Conservation (phyloP, 768 basidiomycete genomes). For the Panaeolus papilionaceus region DNA sequence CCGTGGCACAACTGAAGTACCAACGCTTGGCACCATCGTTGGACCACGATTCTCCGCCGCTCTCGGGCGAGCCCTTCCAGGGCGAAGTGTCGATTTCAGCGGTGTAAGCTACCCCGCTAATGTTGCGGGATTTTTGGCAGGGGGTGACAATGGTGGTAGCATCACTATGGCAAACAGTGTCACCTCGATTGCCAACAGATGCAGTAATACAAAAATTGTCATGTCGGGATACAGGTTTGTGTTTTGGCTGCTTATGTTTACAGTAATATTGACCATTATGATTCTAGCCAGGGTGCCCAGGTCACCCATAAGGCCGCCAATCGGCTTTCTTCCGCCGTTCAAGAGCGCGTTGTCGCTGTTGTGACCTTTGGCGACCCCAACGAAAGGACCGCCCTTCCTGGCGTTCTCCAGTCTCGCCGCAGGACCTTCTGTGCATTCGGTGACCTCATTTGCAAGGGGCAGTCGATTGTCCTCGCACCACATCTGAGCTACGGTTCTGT, state of each 20-base stretch:
- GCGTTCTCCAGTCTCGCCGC: constrained; percentile 10
- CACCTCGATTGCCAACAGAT: constrained; percentile 31
- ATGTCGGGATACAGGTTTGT: constrained; percentile 39
- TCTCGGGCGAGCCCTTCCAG: constrained; percentile 18
- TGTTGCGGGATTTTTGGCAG: constrained; percentile 11
- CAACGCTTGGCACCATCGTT: constrained; percentile 23
- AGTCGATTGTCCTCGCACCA: not conserved
- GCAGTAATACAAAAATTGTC: constrained; percentile 37
- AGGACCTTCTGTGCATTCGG: constrained; percentile 19
- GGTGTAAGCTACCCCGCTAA: constrained; percentile 23
- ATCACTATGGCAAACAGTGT: constrained; percentile 38
- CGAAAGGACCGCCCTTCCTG: constrained; percentile 14
- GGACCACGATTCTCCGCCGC: constrained; percentile 21
- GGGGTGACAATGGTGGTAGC: constrained; percentile 27
- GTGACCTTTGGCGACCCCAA: constrained; percentile 23
- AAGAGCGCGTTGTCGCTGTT: constrained; percentile 24
- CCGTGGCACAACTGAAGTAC: constrained; percentile 25
- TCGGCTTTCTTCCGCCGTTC: constrained; percentile 22
- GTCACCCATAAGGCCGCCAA: constrained; percentile 24
- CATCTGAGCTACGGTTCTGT: constrained; percentile 16
- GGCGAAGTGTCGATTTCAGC: constrained; percentile 16
- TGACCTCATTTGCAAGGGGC: constrained; percentile 18
- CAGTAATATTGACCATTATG: not conserved
- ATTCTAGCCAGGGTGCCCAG: constrained; percentile 36
- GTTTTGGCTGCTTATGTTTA: not conserved